Evolutionary conservation across 2,329 filamentous ascomycete species (phyloP).

Genomic region (Sporothrix schenckii): DNA sequence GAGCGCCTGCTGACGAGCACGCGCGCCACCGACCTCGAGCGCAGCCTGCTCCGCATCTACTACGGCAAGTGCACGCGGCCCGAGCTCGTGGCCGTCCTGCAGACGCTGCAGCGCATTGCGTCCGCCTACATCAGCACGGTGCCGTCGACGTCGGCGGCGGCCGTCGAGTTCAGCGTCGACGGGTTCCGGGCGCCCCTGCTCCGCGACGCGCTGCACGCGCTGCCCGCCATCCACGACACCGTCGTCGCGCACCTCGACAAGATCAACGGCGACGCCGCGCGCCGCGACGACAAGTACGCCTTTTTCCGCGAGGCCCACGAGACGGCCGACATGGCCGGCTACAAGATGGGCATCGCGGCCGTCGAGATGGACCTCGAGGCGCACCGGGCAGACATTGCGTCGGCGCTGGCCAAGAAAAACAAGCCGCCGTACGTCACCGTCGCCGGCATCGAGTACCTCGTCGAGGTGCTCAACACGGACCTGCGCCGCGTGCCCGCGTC

Average conservation of each 20-base stretch:
- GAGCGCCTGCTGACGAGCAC: slow-evolving; percentile 61
- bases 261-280: slow-evolving; percentile 82
- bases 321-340: slow-evolving; percentile 83
- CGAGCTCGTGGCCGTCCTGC: slow-evolving; percentile 81
- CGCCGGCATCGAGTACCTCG: slow-evolving; percentile 88
- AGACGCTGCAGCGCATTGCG: slow-evolving; percentile 80
- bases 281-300: slow-evolving; percentile 85
- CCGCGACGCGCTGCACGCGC: slow-evolving; percentile 68
- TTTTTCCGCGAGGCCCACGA: slow-evolving; percentile 90
- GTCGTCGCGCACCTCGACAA: slow-evolving; percentile 77
- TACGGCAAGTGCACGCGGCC: slow-evolving; percentile 93
- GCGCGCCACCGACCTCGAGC: slow-evolving; percentile 81
- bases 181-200: slow-evolving; percentile 74
- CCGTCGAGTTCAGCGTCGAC: slow-evolving; percentile 63
- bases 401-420: slow-evolving; percentile 69
- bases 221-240: slow-evolving; percentile 75
- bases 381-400: slow-evolving; percentile 71
- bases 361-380: slow-evolving; percentile 86
- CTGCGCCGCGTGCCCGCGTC: slow-evolving; percentile 88
- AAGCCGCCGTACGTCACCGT: slow-evolving; percentile 76
- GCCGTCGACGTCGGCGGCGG: slow-evolving; percentile 42
- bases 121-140: slow-evolving; percentile 63
- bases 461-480: slow-evolving; percentile 82
- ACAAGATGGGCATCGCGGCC: slow-evolving; percentile 87
- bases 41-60: slow-evolving; percentile 91